Evolutionary conservation across 208 protist genomes (phyloP).

Genomic region (Crithidia acanthocephali): DNA sequence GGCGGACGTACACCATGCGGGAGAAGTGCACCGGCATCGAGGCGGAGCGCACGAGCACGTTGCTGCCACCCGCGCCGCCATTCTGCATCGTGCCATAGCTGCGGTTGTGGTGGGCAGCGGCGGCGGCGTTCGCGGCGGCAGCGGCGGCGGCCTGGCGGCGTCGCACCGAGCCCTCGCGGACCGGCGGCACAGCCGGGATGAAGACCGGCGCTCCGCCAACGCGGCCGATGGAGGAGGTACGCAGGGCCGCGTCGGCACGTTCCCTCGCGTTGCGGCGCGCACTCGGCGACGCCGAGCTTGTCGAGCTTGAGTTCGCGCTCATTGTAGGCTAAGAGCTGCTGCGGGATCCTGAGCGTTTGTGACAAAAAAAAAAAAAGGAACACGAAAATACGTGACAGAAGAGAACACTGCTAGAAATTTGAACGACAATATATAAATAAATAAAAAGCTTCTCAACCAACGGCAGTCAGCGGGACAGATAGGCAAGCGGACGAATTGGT

Average conservation of each 20-base stretch:
- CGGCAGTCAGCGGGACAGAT: too few species aligned
- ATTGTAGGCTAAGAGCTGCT: neutral
- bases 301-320: constrained; percentile 7
- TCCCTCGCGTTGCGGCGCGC: neutral
- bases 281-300: neutral
- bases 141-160: constrained; percentile 13
- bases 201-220: constrained; percentile 2
- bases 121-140: too few species aligned
- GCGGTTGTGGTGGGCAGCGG: neutral
- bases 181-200: constrained; percentile 1
- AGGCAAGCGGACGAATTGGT: too few species aligned
- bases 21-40: constrained; percentile 62
- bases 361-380: neutral
- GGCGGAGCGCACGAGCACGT: constrained; percentile 41
- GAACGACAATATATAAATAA: too few species aligned
- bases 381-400: too few species aligned
- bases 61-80: neutral
- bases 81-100: constrained; percentile 43
- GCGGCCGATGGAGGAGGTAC: constrained; percentile 35
- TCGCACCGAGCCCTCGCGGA: constrained; percentile 18
- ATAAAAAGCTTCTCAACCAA: too few species aligned
- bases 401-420: too few species aligned
- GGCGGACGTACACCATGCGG: constrained; percentile 51
- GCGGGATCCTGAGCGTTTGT: neutral
- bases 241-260: constrained; percentile 12